These are phyloP conservation scores for Adansonia rubrostipa DNA, from an alignment of 441 rosid species.

Conservation along the genomic window DNA sequence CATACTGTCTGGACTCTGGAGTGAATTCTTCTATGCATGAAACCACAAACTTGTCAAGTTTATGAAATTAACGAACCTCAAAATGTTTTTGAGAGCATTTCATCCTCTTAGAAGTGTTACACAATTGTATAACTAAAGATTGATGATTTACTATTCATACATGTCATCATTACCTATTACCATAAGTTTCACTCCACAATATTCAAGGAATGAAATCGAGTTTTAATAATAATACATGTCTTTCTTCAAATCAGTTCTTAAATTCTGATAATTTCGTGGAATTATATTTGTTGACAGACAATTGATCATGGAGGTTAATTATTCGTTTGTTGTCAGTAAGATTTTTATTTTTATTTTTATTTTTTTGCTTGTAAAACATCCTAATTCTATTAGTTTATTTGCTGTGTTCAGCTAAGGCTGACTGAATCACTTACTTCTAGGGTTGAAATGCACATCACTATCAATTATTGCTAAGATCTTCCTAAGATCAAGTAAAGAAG, in stretches of 20 bases:
- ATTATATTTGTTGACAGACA: neutral
- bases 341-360: neutral
- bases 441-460: constrained; percentile 1
- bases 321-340: neutral
- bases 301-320: neutral
- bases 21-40: neutral
- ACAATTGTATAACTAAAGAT: neutral
- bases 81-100: constrained; percentile 1
- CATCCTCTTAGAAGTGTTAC: neutral
- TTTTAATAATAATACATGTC: neutral
- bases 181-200: neutral
- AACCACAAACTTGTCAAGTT: neutral
- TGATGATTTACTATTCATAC: neutral
- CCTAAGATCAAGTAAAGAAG: constrained; percentile 16
- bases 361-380: neutral
- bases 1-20: neutral
- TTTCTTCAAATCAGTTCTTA: neutral
- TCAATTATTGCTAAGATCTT: neutral
- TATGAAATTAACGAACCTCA: neutral
- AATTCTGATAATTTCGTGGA: neutral
- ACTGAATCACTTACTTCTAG: constrained; percentile 9
- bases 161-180: neutral
- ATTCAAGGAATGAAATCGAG: neutral
- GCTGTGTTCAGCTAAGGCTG: neutral
- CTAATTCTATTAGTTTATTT: constrained; percentile 12